Conservation (phyloP, 352 stramenopile species). For the Globisporangium middletonii region DNA sequence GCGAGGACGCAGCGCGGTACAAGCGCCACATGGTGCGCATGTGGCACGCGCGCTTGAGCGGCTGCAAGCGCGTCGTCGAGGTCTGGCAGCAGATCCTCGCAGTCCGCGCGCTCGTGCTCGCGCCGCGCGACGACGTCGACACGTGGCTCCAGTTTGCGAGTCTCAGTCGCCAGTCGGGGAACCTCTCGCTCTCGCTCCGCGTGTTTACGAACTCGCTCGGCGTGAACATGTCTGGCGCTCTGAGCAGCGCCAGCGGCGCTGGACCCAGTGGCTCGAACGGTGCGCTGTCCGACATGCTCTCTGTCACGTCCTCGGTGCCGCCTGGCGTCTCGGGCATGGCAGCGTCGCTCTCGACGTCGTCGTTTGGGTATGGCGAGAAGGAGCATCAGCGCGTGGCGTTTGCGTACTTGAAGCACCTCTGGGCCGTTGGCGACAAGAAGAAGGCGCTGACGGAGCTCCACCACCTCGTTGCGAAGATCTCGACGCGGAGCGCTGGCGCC, state of each 20-base stretch:
- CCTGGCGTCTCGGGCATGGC: slow-evolving; percentile 22
- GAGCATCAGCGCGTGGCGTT: slow-evolving; percentile 92
- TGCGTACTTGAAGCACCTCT: slow-evolving; percentile 94
- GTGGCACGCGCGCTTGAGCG: slow-evolving; percentile 74
- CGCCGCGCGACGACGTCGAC: slow-evolving; percentile 85
- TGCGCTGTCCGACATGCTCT: slow-evolving; percentile 33
- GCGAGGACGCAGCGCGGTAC: slow-evolving; percentile 68
- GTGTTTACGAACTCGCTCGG: slow-evolving; percentile 80
- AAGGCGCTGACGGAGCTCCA: slow-evolving; percentile 87
- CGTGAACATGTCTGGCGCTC: slow-evolving; percentile 32
- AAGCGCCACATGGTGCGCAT: slow-evolving; percentile 83
- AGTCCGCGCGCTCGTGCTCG: slow-evolving; percentile 87
- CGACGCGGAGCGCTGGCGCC: slow-evolving; percentile 29
- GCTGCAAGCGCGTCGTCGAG: slow-evolving; percentile 90
- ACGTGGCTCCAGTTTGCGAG: slow-evolving; percentile 92
- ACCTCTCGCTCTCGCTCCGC: slow-evolving; percentile 78
- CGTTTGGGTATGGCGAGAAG: slow-evolving; percentile 74
- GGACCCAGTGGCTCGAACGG: not conserved
- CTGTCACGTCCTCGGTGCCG: slow-evolving; percentile 43
- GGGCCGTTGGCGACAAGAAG: slow-evolving; percentile 83
- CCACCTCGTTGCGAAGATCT: slow-evolving; percentile 75
- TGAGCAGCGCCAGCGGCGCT: slow-evolving; percentile 6
- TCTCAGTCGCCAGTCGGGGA: slow-evolving; percentile 85
- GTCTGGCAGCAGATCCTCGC: slow-evolving; percentile 93
- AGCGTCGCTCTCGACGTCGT: not conserved